Evolutionary conservation across 179 eudicot species (phyloP).

Genomic region (Beta macrorhiza): DNA sequence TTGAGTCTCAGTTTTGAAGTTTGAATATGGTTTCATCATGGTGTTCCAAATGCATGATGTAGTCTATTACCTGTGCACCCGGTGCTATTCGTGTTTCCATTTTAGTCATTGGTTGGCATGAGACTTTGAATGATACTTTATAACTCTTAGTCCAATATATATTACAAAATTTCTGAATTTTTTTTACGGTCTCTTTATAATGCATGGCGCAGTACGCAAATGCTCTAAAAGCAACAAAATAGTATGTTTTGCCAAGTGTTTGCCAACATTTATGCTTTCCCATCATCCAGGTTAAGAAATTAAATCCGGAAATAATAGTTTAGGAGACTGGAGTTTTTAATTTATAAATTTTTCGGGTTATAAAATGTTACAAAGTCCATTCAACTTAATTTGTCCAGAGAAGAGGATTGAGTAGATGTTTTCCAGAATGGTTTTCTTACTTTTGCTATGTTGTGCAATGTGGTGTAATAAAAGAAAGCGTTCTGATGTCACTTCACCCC

Average conservation of each 20-base stretch:
- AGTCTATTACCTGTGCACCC: background rate
- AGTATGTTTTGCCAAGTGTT: background rate
- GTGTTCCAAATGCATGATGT: background rate
- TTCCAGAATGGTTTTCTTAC: too few relatives aligned
- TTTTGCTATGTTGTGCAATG: too few relatives aligned
- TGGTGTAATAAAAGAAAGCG: too few relatives aligned
- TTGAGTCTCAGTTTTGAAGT: background rate
- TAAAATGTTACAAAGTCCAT: too few relatives aligned
- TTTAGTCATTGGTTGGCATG: background rate
- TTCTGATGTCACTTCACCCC: too few relatives aligned
- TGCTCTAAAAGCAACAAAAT: background rate
- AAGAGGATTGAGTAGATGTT: too few relatives aligned
- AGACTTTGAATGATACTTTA: background rate
- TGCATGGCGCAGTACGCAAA: background rate
- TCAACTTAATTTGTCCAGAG: too few relatives aligned
- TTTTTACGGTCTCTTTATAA: background rate
- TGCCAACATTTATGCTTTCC: too few relatives aligned
- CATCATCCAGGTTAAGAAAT: too few relatives aligned
- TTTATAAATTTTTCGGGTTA: too few relatives aligned
- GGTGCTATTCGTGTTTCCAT: background rate
- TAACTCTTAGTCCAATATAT: background rate
- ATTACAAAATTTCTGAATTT: background rate
- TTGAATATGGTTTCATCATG: background rate
- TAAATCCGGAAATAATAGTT: too few relatives aligned
- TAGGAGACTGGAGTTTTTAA: too few relatives aligned